Evolutionary conservation across 164 flowering plant genomes (phyloP).

Genomic region (Vitis riparia): DNA sequence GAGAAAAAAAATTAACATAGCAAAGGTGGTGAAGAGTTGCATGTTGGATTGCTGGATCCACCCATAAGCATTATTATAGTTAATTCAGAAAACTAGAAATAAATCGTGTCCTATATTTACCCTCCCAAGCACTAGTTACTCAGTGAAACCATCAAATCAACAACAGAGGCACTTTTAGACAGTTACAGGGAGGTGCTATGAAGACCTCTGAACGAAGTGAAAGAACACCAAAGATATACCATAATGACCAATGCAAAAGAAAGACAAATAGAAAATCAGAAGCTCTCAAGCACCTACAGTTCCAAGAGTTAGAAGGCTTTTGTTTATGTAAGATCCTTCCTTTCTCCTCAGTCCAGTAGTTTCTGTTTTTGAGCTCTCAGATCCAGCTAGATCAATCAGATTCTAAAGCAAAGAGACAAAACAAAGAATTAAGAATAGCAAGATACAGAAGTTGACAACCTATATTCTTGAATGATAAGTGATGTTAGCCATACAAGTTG

Average conservation of each 20-base stretch:
- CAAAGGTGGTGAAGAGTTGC: no score
- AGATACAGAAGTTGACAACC: not conserved
- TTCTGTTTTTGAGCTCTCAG: slow-evolving; percentile 99
- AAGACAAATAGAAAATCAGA: not conserved
- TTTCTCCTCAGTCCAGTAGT: slow-evolving; percentile 96
- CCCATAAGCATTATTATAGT: no score
- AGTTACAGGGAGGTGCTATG: no score
- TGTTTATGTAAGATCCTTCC: slow-evolving; percentile 97
- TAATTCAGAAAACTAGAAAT: no score
- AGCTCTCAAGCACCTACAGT: slow-evolving; percentile 58
- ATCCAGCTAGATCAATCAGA: slow-evolving; percentile 98
- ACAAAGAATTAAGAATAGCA: not conserved
- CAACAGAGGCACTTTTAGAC: no score
- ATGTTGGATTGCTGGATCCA: no score
- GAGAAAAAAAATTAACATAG: no score
- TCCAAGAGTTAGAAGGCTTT: slow-evolving; percentile 98
- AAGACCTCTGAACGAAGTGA: no score
- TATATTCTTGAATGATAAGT: not conserved
- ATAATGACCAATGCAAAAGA: not conserved
- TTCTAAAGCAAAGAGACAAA: slow-evolving; percentile 46
- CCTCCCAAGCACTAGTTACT: no score
- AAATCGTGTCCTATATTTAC: no score
- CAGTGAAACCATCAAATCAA: no score
- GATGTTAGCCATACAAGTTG: slow-evolving; percentile 70
- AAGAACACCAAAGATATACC: no score